Base-by-base conservation (phyloP, 2,329 filamentous ascomycete species). In the Fusarium heterosporum region DNA sequence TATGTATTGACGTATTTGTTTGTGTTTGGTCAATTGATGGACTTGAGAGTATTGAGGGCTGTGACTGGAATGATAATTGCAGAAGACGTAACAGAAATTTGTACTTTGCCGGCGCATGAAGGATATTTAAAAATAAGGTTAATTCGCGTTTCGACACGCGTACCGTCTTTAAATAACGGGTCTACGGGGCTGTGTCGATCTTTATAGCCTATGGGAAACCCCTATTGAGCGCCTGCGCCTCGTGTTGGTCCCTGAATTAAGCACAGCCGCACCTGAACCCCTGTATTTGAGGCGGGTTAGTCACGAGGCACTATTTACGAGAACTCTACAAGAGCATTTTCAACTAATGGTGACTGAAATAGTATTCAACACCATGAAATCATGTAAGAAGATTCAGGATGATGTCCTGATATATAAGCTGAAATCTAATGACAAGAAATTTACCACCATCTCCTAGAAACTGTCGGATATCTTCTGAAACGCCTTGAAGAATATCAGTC, bases 111-210 rank as follows among this genome's bases (percentile, higher is more conserved):
- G 14, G 22, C 9, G 5, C 19, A 25, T 7, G 12, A 5, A 11
- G 10, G 29, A 32, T 28, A 55, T 55, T 61, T 61, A 47, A 54
- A 34, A 41, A 36, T 45, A 61, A 61, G 29, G 55, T 51, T 63
- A n/a, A n/a, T 16, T 17, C n/a, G 25, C 28, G 41, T 9, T 10
- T 38, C 3, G 43, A 56, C 38, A 58, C 58, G 58, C 60, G 60
- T 58, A 50, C 39, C 34, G 28, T 39, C 34, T 40, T 16, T 25
- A 38, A 58, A 57, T 32, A 63, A 13, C 12, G 34, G 59, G 40
- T 10, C 41, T 1, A 8, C 41, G 51, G 60, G 60, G 58, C 51
- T 63, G 43, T 58, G 60, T 25, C 19, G 39, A 54, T 39, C 39
- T n/a, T 29, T 9, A 16, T 3, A 11, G 26, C 60, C 39, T 42